phyloP scores from a whole-genome alignment of 192 early-diverging fungal species.

The Rhizophagus prolifer region DNA sequence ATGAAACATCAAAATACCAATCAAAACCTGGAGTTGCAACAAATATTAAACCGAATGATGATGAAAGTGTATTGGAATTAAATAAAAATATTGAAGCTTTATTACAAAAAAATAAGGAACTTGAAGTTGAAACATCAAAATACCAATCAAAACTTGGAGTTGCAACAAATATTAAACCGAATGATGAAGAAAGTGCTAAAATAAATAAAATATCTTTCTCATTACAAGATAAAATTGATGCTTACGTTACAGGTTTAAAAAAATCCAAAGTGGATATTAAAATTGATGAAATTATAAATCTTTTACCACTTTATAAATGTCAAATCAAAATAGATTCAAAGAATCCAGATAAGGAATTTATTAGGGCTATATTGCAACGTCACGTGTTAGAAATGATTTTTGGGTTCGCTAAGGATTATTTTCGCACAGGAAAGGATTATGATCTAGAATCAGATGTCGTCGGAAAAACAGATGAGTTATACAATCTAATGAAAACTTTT shows the following conservation, averaged over 20 bases:
- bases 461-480: neutral
- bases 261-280: neutral
- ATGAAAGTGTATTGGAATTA: no score
- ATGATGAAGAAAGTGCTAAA: neutral
- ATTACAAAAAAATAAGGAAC: neutral
- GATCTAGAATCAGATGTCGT: no score
- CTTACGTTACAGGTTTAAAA: neutral
- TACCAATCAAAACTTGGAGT: conserved; percentile 9
- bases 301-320: no score
- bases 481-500: neutral
- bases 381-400: neutral
- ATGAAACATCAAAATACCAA: no score
- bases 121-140: neutral
- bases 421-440: neutral
- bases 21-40: no score
- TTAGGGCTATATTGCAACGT: conserved; percentile 4
- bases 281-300: no score
- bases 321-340: neutral
- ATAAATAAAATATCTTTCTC: neutral
- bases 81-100: no score
- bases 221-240: neutral
- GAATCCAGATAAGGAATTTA: neutral
- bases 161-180: neutral
- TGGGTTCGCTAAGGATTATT: neutral
- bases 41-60: no score